These are phyloP conservation scores for Gynandropsis gynandra DNA, from an alignment of 345 rosid species.

Conservation along the genomic window DNA sequence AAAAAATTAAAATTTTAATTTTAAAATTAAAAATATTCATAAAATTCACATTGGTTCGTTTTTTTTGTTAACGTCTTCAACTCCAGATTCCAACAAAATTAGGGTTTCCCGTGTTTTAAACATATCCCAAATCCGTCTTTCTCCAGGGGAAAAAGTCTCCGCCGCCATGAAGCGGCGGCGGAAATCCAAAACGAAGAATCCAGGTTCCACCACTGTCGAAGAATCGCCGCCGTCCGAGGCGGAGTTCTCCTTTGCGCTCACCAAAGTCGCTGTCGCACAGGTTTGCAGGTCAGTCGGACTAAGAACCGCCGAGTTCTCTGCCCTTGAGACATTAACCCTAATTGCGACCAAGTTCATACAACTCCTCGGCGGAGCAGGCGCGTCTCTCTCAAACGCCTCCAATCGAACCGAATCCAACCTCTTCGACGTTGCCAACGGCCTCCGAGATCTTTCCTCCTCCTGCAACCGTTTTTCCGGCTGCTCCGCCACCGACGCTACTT, in stretches of 20 bases:
- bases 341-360: constrained; percentile 35
- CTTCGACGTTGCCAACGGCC: constrained; percentile 41
- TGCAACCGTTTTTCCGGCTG: constrained; percentile 41
- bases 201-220: constrained; percentile 16
- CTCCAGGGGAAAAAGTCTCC: constrained; percentile 8
- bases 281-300: constrained; percentile 50
- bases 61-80: too few species aligned
- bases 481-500: constrained; percentile 18
- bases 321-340: constrained; percentile 42
- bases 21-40: too few species aligned
- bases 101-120: too few species aligned
- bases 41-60: too few species aligned
- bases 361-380: constrained; percentile 35
- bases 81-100: too few species aligned
- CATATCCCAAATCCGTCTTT: too few species aligned
- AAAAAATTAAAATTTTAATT: too few species aligned
- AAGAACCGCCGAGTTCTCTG: constrained; percentile 32
- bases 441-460: constrained; percentile 33
- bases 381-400: constrained; percentile 33
- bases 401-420: constrained; percentile 47
- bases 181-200: not conserved
- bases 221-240: constrained; percentile 15
- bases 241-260: constrained; percentile 32
- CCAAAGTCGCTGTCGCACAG: constrained; percentile 49
- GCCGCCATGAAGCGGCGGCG: constrained; percentile 28